Conservation (phyloP, 768 basidiomycete species). For the Terana coerulea region DNA sequence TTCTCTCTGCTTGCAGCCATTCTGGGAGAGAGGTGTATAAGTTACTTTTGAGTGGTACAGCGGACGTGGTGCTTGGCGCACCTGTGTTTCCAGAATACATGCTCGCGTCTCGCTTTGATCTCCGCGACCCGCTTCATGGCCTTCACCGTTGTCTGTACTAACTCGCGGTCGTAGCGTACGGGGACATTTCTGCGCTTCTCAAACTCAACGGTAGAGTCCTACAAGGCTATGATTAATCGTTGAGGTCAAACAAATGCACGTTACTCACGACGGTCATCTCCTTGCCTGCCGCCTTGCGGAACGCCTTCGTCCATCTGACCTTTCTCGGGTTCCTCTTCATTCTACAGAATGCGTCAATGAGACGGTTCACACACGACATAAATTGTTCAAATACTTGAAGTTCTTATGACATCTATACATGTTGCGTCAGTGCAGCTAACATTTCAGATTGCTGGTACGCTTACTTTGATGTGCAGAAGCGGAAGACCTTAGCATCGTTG, state of each 20-base stretch:
- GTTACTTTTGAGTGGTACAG: not conserved
- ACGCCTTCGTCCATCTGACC: slow-evolving; percentile 99
- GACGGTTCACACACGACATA: not conserved
- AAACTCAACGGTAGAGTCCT: slow-evolving; percentile 99
- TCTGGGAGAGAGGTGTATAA: slow-evolving; percentile 35
- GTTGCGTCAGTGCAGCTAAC: slow-evolving; percentile 2
- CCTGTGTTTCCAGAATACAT: slow-evolving; percentile 96
- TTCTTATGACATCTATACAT: slow-evolving; percentile 89
- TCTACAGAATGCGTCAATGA: slow-evolving; percentile 35
- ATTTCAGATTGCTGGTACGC: slow-evolving; percentile 18
- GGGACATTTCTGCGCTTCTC: slow-evolving; percentile 98
- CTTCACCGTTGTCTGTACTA: slow-evolving; percentile 88
- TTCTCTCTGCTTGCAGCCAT: slow-evolving; percentile 84
- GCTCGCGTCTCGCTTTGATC: slow-evolving; percentile 86
- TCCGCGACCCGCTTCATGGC: slow-evolving; percentile 95
- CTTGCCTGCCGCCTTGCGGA: slow-evolving; percentile 97
- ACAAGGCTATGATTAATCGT: too few species aligned
- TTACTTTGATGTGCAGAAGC: slow-evolving; percentile 97
- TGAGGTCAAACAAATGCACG: not conserved
- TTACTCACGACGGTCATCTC: slow-evolving; percentile 94
- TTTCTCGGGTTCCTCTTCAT: slow-evolving; percentile 99
- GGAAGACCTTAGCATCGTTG: slow-evolving; percentile 97
- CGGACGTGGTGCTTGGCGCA: slow-evolving; percentile 33
- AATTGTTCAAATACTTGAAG: slow-evolving; percentile 72
- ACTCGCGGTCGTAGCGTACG: slow-evolving; percentile 92